Percentiles rank a stretch among this genome's conserved stretches.
Conservation (phyloP, 2,329 filamentous ascomycete species). For the Dendrostoma leiphaemia region DNA sequence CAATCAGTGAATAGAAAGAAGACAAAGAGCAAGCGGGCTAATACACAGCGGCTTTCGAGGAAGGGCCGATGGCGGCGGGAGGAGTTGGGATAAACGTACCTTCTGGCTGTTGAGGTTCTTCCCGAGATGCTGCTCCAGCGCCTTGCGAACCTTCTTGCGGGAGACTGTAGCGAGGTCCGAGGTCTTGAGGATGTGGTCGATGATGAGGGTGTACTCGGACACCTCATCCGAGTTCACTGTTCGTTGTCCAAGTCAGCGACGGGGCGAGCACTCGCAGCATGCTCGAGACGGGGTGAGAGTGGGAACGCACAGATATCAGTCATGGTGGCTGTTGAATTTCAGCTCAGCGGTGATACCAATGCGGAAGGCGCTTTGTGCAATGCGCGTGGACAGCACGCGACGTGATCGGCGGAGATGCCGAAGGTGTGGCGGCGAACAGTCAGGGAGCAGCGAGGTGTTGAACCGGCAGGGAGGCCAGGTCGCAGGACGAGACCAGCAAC, state of each 20-base stretch:
- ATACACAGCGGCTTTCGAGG: no score
- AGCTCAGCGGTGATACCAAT: not conserved
- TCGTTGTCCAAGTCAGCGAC: not conserved
- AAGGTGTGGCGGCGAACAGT: not conserved
- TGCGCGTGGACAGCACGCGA: not conserved
- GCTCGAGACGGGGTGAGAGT: no score
- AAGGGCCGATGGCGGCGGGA: not conserved
- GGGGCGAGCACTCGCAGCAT: not conserved
- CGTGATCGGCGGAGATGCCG: not conserved
- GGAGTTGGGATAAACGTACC: conserved; percentile 32
- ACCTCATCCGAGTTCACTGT: conserved; percentile 51
- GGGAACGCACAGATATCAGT: no score
- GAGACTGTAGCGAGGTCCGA: conserved; percentile 63
- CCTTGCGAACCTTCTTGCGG: conserved; percentile 60
- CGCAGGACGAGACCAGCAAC: not conserved
- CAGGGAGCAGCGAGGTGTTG: not conserved
- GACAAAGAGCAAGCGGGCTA: no score
- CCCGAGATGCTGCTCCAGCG: conserved; percentile 52
- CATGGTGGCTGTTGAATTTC: no score
- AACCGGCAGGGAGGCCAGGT: not conserved
- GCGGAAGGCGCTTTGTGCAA: not conserved
- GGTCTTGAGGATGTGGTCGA: conserved; percentile 57
- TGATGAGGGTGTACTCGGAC: conserved; percentile 53
- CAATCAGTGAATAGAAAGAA: conserved; percentile 2
- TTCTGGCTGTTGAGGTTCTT: conserved; percentile 60